A percentile compares a stretch with the other conserved stretches of the same genome.
These are phyloP conservation scores for Aspergillus steynii DNA, from an alignment of 495 filamentous ascomycete genomes.

Conservation along the genomic window DNA sequence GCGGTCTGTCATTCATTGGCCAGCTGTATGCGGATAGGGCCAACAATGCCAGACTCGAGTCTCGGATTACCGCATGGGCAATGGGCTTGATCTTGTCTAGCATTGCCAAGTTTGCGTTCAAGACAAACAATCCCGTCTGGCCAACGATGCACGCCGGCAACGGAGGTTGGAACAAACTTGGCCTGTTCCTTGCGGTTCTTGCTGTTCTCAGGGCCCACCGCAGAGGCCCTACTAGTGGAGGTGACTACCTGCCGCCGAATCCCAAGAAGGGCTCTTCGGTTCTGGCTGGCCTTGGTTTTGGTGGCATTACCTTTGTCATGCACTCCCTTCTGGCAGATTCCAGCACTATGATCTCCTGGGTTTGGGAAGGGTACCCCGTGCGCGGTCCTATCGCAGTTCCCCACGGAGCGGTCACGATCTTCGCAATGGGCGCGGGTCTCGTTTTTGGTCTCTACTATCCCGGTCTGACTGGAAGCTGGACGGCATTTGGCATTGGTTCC, in stretches of 20 bases:
- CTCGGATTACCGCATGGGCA: slow-evolving; percentile 74
- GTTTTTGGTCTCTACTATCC: slow-evolving; percentile 73
- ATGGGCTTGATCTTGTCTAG: slow-evolving; percentile 83
- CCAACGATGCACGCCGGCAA: slow-evolving; percentile 85
- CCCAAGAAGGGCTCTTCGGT: slow-evolving; percentile 65
- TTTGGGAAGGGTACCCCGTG: slow-evolving; percentile 97
- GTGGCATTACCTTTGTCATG: slow-evolving; percentile 83
- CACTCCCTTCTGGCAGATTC: slow-evolving; percentile 95
- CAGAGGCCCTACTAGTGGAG: slow-evolving; percentile 51
- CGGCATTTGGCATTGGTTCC: slow-evolving; percentile 73
- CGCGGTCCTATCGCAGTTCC: slow-evolving; percentile 85
- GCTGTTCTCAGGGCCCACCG: slow-evolving; percentile 72
- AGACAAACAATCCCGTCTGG: slow-evolving; percentile 98
- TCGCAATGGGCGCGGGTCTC: slow-evolving; percentile 84
- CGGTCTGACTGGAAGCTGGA: slow-evolving; percentile 73
- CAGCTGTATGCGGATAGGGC: slow-evolving; percentile 75
- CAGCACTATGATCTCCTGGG: slow-evolving; percentile 98
- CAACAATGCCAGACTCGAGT: slow-evolving; percentile 75
- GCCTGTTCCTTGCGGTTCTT: slow-evolving; percentile 71
- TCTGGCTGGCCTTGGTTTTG: slow-evolving; percentile 75
- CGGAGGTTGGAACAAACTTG: slow-evolving; percentile 89
- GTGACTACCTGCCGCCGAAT: slow-evolving; percentile 47
- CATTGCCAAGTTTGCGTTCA: slow-evolving; percentile 88
- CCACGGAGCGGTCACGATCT: slow-evolving; percentile 81
- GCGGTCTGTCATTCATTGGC: slow-evolving; percentile 79